Evolutionary conservation across 2,329 filamentous ascomycete genomes (phyloP).

Genomic region (Ophiostoma ulmi): DNA sequence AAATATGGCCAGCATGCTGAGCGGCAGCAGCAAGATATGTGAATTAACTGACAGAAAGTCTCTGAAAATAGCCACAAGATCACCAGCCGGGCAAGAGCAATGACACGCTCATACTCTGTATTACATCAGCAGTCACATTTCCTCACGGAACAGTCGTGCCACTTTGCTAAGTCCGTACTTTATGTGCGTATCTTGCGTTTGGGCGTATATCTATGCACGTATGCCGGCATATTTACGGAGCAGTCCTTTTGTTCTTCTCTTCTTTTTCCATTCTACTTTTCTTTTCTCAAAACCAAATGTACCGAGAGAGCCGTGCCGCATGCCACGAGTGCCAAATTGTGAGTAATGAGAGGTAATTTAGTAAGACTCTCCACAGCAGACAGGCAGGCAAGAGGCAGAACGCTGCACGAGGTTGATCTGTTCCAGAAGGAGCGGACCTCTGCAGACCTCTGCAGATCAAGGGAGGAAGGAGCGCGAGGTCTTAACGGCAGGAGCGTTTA

Average conservation of each 20-base stretch:
- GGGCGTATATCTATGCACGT: background rate
- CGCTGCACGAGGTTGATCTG: slow-evolving; percentile 1
- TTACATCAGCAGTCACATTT: background rate
- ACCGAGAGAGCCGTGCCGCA: slow-evolving; percentile 9
- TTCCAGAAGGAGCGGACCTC: slow-evolving; percentile 7
- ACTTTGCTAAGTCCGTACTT: background rate
- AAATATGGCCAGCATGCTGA: background rate
- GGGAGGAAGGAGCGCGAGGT: background rate
- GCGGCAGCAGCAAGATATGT: background rate
- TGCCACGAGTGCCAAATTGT: background rate
- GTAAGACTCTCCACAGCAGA: background rate
- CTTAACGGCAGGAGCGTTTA: background rate
- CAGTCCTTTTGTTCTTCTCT: background rate
- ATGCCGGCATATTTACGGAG: background rate
- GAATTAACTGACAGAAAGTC: background rate
- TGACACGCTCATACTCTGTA: background rate
- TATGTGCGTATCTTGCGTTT: slow-evolving; percentile 3
- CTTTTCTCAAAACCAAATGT: background rate
- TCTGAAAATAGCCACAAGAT: background rate
- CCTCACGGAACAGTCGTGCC: background rate
- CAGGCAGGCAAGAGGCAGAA: background rate
- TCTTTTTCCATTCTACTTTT: background rate
- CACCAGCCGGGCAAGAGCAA: background rate
- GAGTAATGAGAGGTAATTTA: slow-evolving; percentile 2
- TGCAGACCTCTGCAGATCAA: slow-evolving; percentile 2